Base-by-base conservation (phyloP, 257 asterid genomes). In the Gentiana dahurica region DNA sequence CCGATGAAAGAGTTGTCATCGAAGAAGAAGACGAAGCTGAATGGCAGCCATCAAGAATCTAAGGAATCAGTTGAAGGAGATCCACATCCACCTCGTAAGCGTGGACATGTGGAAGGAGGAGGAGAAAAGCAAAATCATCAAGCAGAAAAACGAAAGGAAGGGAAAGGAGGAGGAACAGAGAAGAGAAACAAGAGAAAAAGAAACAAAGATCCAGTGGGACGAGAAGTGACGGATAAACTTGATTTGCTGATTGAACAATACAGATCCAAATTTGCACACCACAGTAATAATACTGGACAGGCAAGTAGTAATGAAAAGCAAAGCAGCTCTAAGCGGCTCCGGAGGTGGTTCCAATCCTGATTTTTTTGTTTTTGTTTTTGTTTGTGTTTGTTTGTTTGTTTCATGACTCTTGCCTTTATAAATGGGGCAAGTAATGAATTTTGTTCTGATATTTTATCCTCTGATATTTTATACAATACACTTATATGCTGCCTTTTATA, bases 271-370 rank as follows among this genome's bases (percentile, higher is more conserved):
- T 82, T 87, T 55, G 54, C 82, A 0, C 84, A 82, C 39, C 45
- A 54, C 10, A 24, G 24, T 24, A 24, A 24, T 24, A 66, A 62
- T 70, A 66, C 79, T 49, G 63, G 46, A 46, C 68, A 64, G 53
- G 55, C 72, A 9, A 74, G 67, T 33, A 73, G 63, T 68, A 41
- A 41, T 41, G 74, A 72, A 64, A 76, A 71, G 71, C 84, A 69
- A 65, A 78, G 83, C 58, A 73, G 82, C n/a, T 70, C 89, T 34
- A 91, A 81, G 74, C 75, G 68, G 64, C 87, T 84, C 32, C 79
- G 75, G 68, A 91, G 95, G 75, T 87, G 98, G 96, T 91, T 87
- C 57, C 92, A 87, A 61, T 66, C 79, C 47, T 76, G 71, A 76
- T 59, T 4, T 36, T 41, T 24, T 24, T 15, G 24, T 15, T 24